Base-by-base conservation (phyloP, 106 monocot species). In the Allium fistulosum region DNA sequence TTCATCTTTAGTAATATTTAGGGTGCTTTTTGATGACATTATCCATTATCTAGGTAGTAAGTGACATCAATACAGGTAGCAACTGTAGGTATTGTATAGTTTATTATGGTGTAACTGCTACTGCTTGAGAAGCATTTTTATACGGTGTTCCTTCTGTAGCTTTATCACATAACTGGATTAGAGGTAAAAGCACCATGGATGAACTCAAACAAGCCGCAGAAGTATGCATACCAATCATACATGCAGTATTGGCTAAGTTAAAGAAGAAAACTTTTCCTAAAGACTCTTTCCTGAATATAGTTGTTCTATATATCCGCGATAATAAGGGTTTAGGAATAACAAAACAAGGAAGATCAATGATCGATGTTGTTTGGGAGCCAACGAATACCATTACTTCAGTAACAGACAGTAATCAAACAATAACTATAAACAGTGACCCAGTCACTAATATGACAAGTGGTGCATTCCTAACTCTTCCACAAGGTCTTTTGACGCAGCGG, bases 101-200 rank as follows among this genome's bases (percentile, higher is more conserved):
- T 52, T 88, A 96, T 78, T 96, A 88, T 67, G 95, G 91, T 61
- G 88, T 90, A 47, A 88, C 91, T 27, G 87, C 91, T 70, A 87
- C 88, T 84, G 91, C 95, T 62, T 85, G 95, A 68, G 95, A 96
- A 75, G 95, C 95, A 62, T 96, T 96, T 80, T 55, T 96, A 14
- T 73, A 70, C 80, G 91, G 83, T 9, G 22, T 96, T 47, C 95
- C 91, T 48, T 81, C 91, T 52, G 49, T 96, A 62, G 74, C 91
- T 59, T 67, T 91, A 74, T 96, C 95, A 78, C 74, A 91, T 72
- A 71, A 84, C 67, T 96, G 91, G 96, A 75, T 71, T n/a, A 53
- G 57, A 49, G 82, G 79, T 67, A 74, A 67, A 71, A 97, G 96
- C 69, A 84, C 13, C 48, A 11, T 75, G 58, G 48, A 92, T 18